Conservation (phyloP, 1,284 basidiomycete species). For the Inonotus obliquus region DNA sequence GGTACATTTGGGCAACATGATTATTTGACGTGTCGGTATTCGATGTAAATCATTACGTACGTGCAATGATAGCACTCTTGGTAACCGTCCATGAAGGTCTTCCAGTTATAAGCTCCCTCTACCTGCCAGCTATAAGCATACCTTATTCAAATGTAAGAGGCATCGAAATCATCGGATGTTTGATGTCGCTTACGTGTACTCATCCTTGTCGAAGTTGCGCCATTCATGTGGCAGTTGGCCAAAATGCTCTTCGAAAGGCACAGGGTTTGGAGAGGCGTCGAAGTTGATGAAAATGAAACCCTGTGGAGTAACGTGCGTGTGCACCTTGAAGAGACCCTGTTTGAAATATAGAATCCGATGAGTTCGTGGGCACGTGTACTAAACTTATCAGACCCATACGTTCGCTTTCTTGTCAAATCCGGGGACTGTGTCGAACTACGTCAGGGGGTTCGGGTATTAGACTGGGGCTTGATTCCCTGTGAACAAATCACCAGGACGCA, state of each 20-base stretch:
- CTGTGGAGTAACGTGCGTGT: conserved; percentile 24
- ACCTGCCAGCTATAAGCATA: conserved; percentile 17
- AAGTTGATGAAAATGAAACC: conserved; percentile 28
- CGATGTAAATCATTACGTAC: neutral
- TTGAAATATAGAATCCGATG: neutral
- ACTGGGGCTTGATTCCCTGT: neutral
- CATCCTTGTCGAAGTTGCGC: conserved; percentile 10
- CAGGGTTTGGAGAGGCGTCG: conserved; percentile 21
- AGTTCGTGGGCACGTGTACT: neutral
- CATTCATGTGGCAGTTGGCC: conserved; percentile 16
- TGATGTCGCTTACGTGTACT: conserved; percentile 14
- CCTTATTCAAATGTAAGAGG: neutral
- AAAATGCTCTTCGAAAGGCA: conserved; percentile 24
- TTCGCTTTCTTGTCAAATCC: conserved; percentile 25
- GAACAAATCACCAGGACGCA: neutral
- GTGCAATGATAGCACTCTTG: conserved; percentile 27
- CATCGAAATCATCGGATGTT: neutral
- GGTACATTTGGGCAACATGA: neutral
- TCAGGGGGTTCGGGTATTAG: neutral
- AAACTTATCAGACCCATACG: conserved; percentile 4
- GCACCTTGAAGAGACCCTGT: conserved; percentile 24
- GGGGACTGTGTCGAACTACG: conserved; percentile 23
- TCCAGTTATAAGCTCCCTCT: conserved; percentile 20
- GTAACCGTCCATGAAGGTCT: conserved; percentile 27
- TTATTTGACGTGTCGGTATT: neutral